Conservation (phyloP, 768 basidiomycete genomes). For the Hericium rajendrae region DNA sequence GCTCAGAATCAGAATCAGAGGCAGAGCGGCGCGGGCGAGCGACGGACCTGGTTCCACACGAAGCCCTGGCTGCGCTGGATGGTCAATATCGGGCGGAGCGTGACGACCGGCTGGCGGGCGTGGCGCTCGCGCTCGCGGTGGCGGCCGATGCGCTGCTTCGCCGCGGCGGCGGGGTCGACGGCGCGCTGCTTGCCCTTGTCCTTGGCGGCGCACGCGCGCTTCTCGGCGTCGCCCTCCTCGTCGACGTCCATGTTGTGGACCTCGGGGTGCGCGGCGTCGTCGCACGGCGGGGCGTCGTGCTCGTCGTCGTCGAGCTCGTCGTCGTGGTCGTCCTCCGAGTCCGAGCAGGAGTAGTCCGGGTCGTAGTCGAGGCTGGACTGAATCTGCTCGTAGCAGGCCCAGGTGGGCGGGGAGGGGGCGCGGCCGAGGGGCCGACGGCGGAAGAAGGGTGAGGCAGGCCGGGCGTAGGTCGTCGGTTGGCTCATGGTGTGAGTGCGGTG, state of each 20-base stretch:
- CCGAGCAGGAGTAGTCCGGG: slow-evolving; percentile 27
- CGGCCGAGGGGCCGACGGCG: slow-evolving; percentile 67
- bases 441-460: slow-evolving; percentile 35
- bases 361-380: slow-evolving; percentile 46
- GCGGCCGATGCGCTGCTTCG: slow-evolving; percentile 37
- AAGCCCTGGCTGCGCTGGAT: slow-evolving; percentile 84
- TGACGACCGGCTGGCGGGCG: slow-evolving; percentile 44
- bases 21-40: neutral
- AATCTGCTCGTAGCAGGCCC: slow-evolving; percentile 90
- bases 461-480: slow-evolving; percentile 1
- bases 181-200: slow-evolving; percentile 82
- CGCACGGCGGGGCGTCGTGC: neutral
- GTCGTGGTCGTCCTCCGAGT: slow-evolving; percentile 38
- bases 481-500: slow-evolving; percentile 10
- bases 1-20: neutral
- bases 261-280: slow-evolving; percentile 23
- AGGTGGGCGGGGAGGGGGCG: slow-evolving; percentile 76
- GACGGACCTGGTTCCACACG: slow-evolving; percentile 79
- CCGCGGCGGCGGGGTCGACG: slow-evolving; percentile 38
- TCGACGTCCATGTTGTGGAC: slow-evolving; percentile 46
- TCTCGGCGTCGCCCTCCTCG: slow-evolving; percentile 29
- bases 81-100: slow-evolving; percentile 74
- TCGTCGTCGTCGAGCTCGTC: slow-evolving; percentile 44
- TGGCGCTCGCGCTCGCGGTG: slow-evolving; percentile 28
- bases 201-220: slow-evolving; percentile 33